phyloP scores from a whole-genome alignment of 2,329 filamentous ascomycete genomes.

The Exophiala calicioides region DNA sequence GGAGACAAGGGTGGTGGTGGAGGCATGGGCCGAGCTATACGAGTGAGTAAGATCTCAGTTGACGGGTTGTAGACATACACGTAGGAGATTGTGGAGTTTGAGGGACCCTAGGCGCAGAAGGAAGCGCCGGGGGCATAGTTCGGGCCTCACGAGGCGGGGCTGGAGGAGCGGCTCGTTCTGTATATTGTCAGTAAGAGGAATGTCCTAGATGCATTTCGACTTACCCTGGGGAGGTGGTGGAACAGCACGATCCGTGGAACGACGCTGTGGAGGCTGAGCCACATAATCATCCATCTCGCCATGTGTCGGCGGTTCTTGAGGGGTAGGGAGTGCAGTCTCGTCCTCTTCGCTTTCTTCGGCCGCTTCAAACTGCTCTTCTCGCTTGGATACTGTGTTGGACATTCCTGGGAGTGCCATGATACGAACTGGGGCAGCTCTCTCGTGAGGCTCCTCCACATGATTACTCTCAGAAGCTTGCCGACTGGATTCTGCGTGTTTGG shows the following conservation, averaged over 20 bases:
- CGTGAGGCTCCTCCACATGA: conserved; percentile 35
- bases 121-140: conserved; percentile 47
- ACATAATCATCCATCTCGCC: conserved; percentile 28
- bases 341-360: conserved; percentile 37
- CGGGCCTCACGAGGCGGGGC: conserved; percentile 45
- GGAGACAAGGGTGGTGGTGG: conserved; percentile 10
- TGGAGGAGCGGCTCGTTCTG: conserved; percentile 49
- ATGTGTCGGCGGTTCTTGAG: conserved; percentile 22
- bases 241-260: conserved; percentile 44
- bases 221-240: conserved; percentile 56
- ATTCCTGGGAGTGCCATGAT: conserved; percentile 71
- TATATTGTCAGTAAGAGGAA: conserved; percentile 5
- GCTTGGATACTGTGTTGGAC: conserved; percentile 54
- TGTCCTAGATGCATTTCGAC: conserved; percentile 25
- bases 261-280: conserved; percentile 22
- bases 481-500: conserved; percentile 47
- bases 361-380: conserved; percentile 52
- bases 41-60: conserved; percentile 6
- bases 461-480: conserved; percentile 35
- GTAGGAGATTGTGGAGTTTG: conserved; percentile 23
- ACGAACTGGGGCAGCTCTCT: conserved; percentile 49
- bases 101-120: conserved; percentile 21
- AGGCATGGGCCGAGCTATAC: conserved; percentile 18
- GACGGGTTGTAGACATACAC: conserved; percentile 11
- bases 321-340: conserved; percentile 25